A percentile compares a stretch with the other conserved stretches of the same genome.
phyloP scores from a whole-genome alignment of 345 rosid genomes.

The Eucalyptus guilfoylei region DNA sequence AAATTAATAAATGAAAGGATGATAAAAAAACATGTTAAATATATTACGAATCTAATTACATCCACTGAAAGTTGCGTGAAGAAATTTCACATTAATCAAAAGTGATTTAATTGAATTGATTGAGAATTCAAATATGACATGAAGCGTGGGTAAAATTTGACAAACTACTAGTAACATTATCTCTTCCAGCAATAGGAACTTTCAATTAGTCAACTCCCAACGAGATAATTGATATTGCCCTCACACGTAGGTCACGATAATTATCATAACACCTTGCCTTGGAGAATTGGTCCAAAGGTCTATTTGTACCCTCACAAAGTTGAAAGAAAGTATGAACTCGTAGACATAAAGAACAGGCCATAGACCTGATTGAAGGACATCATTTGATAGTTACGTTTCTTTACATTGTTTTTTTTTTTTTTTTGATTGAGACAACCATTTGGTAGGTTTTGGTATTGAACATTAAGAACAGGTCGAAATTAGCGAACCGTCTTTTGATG shows the following conservation, averaged over 20 bases:
- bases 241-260: fast-evolving
- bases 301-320: neutral
- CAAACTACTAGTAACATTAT: too few species aligned
- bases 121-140: too few species aligned
- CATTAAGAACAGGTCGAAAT: fast-evolving
- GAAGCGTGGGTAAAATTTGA: too few species aligned
- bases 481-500: neutral
- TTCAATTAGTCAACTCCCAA: neutral
- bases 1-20: neutral
- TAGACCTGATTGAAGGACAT: neutral
- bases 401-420: too few species aligned
- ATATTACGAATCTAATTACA: too few species aligned
- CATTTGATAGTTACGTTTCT: neutral
- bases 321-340: neutral
- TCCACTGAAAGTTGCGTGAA: fast-evolving
- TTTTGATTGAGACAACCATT: neutral
- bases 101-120: too few species aligned
- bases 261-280: neutral
- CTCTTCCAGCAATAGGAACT: fast-evolving
- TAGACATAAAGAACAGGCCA: fast-evolving
- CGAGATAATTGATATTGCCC: neutral
- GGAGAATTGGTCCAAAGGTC: neutral
- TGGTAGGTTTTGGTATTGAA: neutral
- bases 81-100: too few species aligned
- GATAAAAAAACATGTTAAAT: too few species aligned